These are phyloP conservation scores for Juglanconis sp. DNA, from an alignment of 2,329 filamentous ascomycete genomes.

Conservation along the genomic window DNA sequence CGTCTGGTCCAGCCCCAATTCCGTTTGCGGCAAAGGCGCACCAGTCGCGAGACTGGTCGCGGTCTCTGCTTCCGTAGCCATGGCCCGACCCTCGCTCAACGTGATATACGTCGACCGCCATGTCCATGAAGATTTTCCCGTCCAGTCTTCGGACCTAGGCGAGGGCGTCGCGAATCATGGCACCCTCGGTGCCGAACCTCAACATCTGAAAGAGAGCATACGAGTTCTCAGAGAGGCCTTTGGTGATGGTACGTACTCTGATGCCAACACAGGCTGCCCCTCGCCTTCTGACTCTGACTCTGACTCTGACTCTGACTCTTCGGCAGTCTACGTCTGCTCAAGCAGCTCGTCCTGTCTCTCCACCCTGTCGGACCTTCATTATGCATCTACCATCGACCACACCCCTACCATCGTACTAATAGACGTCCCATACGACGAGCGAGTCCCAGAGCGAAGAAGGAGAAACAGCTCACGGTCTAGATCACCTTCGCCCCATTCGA, in stretches of 20 bases:
- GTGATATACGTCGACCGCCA: constrained; percentile 59
- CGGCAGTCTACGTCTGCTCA: constrained; percentile 51
- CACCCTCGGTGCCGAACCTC: constrained; percentile 32
- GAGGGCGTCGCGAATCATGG: constrained; percentile 22
- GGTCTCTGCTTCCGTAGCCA: constrained; percentile 44
- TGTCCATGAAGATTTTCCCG: constrained; percentile 39
- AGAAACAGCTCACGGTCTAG: constrained; percentile 28
- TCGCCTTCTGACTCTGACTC: constrained; percentile 14
- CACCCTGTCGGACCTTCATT: constrained; percentile 51
- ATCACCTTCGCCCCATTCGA: constrained; percentile 44
- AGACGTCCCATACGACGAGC: constrained; percentile 52
- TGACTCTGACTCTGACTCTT: neutral
- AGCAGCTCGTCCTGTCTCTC: constrained; percentile 51
- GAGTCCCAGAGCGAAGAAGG: constrained; percentile 32
- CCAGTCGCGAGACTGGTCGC: constrained; percentile 61
- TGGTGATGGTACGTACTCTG: constrained; percentile 44
- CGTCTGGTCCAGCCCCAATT: constrained; percentile 13
- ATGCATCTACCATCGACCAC: constrained; percentile 48
- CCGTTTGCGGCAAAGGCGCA: constrained; percentile 48
- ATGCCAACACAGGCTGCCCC: neutral
- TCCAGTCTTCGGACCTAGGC: constrained; percentile 26
- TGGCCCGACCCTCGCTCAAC: constrained; percentile 57
- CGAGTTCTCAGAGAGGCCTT: constrained; percentile 51
- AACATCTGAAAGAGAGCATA: constrained; percentile 44
- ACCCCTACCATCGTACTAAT: constrained; percentile 57